phyloP scores from a whole-genome alignment of 208 protist species.

The Trypanosoma rangeli region DNA sequence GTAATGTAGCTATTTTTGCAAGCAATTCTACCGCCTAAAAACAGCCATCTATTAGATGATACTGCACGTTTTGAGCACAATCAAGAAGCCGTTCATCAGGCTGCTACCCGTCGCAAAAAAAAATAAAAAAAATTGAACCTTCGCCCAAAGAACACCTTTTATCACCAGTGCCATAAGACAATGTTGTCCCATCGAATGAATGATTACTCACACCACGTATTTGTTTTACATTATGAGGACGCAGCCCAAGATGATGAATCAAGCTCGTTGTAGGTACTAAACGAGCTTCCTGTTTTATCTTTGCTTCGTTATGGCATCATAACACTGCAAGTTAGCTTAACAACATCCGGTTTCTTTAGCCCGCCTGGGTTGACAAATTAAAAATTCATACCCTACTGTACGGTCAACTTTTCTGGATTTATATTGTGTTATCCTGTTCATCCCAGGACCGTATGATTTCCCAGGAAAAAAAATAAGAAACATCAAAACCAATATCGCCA shows the following conservation, averaged over 20 bases:
- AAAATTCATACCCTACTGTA: constrained; percentile 57
- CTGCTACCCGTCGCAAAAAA: constrained; percentile 89
- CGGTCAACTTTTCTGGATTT: constrained; percentile 37
- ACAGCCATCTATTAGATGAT: constrained; percentile 29
- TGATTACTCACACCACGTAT: constrained; percentile 75
- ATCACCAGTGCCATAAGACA: constrained; percentile 52
- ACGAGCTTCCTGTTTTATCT: constrained; percentile 70
- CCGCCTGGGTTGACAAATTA: constrained; percentile 41
- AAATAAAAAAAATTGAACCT: constrained; percentile 81
- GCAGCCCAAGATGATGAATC: constrained; percentile 89
- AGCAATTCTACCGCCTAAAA: constrained; percentile 24
- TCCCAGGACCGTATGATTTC: constrained; percentile 21
- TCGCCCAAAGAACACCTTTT: constrained; percentile 46
- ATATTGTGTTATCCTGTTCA: constrained; percentile 28
- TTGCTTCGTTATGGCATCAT: constrained; percentile 81
- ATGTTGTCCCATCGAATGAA: constrained; percentile 73
- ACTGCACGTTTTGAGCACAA: constrained; percentile 7
- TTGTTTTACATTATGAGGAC: constrained; percentile 67
- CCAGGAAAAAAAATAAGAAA: constrained; percentile 81
- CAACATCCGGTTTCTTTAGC: constrained; percentile 26
- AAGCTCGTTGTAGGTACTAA: constrained; percentile 90
- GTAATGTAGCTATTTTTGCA: constrained; percentile 27
- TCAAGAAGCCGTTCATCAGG: constrained; percentile 51
- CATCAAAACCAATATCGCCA: constrained; percentile 94
- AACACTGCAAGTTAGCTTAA: constrained; percentile 34